These are phyloP conservation scores for Infundibulicybe gibba DNA, from an alignment of 768 basidiomycete species.

Conservation along the genomic window DNA sequence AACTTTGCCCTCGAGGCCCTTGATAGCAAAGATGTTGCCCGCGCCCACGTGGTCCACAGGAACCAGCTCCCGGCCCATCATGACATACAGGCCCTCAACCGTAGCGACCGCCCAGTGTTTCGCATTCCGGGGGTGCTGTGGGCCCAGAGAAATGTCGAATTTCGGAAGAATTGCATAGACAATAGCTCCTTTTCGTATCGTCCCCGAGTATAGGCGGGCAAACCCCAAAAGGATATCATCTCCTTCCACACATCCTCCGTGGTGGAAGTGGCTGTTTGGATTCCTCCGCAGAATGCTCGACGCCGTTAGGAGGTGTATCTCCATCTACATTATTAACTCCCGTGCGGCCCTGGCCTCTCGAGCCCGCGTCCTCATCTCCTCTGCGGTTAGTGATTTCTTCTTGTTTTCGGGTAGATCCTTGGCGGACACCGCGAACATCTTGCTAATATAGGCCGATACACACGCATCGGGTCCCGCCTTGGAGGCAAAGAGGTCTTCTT, in stretches of 20 bases:
- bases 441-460: slow-evolving; percentile 89
- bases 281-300: slow-evolving; percentile 6
- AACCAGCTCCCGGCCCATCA: slow-evolving; percentile 98
- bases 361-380: slow-evolving; percentile 74
- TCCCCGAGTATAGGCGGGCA: slow-evolving; percentile 90
- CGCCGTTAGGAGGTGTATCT: slow-evolving; percentile 4
- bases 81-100: slow-evolving; percentile 83
- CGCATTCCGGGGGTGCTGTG: slow-evolving; percentile 64
- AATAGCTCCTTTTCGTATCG: slow-evolving; percentile 56
- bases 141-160: slow-evolving; percentile 62
- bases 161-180: slow-evolving; percentile 85
- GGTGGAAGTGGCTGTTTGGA: slow-evolving; percentile 7
- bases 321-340: slow-evolving; percentile 14
- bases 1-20: slow-evolving; percentile 85
- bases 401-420: slow-evolving; percentile 87
- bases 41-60: slow-evolving; percentile 79
- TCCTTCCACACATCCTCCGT: slow-evolving; percentile 21
- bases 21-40: slow-evolving; percentile 93
- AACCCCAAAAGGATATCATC: slow-evolving; percentile 85
- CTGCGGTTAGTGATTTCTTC: slow-evolving; percentile 69
- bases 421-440: slow-evolving; percentile 92
- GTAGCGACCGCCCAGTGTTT: slow-evolving; percentile 56
- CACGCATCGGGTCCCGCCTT: slow-evolving; percentile 52
- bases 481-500: slow-evolving; percentile 77
- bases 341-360: slow-evolving; percentile 44